Percentiles rank a stretch among this genome's conserved stretches.
phyloP scores from a whole-genome alignment of 345 rosid species.

The Draba incana region DNA sequence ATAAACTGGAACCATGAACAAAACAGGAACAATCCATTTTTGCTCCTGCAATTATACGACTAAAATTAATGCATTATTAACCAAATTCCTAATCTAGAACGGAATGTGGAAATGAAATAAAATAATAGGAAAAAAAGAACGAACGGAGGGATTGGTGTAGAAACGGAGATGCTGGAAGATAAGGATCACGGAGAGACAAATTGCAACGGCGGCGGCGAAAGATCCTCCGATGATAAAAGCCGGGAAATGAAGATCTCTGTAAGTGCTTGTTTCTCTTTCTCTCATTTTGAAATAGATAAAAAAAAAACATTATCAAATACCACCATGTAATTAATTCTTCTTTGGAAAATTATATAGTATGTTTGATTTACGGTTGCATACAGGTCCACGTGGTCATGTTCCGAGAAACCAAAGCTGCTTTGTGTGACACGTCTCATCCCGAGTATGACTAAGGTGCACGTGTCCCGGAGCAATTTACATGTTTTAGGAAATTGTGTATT shows the following conservation, averaged over 20 bases:
- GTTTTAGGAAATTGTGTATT: no score
- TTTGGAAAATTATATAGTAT: no score
- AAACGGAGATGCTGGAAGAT: conserved; percentile 74
- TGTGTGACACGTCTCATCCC: no score
- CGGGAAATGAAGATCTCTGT: conserved; percentile 54
- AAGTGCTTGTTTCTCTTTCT: conserved; percentile 36
- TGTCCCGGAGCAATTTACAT: no score
- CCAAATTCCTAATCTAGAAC: no score
- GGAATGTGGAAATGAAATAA: no score
- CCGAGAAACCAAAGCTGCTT: no score
- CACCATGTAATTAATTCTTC: no score
- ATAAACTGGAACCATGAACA: conserved; percentile 89
- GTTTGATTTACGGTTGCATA: background rate
- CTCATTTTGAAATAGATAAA: conserved; percentile 16
- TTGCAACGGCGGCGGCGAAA: conserved; percentile 60
- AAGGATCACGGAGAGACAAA: conserved; percentile 56
- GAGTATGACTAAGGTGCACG: no score
- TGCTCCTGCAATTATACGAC: conserved; percentile 59
- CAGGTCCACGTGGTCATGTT: background rate
- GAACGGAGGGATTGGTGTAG: conserved; percentile 73
- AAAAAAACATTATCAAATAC: no score
- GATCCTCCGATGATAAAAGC: conserved; percentile 68
- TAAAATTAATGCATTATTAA: no score
- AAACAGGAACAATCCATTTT: conserved; percentile 78
- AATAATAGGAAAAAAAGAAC: conserved; percentile 2